Conservation (phyloP, 306 rosid species). For the Crataegus laevigata region DNA sequence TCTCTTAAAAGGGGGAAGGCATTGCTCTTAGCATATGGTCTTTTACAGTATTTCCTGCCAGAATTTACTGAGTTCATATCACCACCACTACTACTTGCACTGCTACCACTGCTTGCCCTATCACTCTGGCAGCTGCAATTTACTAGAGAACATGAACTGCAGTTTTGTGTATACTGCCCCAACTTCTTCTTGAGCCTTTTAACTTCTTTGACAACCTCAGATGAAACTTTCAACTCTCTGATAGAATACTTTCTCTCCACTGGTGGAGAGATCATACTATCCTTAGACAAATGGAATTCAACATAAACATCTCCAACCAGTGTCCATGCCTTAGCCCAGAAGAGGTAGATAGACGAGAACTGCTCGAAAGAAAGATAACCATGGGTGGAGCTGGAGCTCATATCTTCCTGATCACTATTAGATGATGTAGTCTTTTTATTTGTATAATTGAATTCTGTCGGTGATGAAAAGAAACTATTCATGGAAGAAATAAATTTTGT, state of each 20-base stretch:
- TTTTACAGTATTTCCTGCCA: constrained; percentile 59
- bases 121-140: constrained; percentile 97
- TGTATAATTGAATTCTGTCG: constrained; percentile 28
- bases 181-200: constrained; percentile 87
- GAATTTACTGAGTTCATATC: constrained; percentile 27
- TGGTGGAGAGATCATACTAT: constrained; percentile 38
- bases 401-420: constrained; percentile 28
- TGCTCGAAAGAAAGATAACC: constrained; percentile 42
- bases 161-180: constrained; percentile 57
- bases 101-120: constrained; percentile 95
- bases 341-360: constrained; percentile 64
- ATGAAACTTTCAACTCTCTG: constrained; percentile 65
- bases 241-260: constrained; percentile 45
- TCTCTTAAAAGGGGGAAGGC: constrained; percentile 38
- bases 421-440: constrained; percentile 30
- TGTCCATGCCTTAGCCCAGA: constrained; percentile 95
- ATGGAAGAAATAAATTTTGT: constrained; percentile 80
- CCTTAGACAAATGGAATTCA: constrained; percentile 53
- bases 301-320: constrained; percentile 84
- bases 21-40: constrained; percentile 31
- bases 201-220: constrained; percentile 95
- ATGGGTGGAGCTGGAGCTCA: constrained; percentile 25
- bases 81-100: constrained; percentile 76
- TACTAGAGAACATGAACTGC: constrained; percentile 79
- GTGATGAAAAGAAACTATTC: constrained; percentile 43